phyloP scores from a whole-genome alignment of 202 grass and related monocot species.

The Tripidium arundinaceum region DNA sequence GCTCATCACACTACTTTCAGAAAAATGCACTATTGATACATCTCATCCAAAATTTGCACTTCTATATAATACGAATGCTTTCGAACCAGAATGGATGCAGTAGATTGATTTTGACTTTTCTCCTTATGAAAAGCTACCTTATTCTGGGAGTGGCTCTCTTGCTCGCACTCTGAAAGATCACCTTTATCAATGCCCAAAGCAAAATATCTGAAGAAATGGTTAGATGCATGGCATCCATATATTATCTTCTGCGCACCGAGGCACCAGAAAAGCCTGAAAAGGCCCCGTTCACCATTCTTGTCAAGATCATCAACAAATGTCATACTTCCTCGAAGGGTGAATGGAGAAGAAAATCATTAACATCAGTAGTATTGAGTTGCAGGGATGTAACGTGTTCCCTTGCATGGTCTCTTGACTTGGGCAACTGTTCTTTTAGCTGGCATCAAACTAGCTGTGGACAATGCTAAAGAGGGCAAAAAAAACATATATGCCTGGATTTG shows the following conservation, averaged over 20 bases:
- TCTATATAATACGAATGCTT: neutral
- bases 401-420: neutral
- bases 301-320: conserved; percentile 77
- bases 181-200: conserved; percentile 81
- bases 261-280: conserved; percentile 53
- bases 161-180: conserved; percentile 89
- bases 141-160: conserved; percentile 61
- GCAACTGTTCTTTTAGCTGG: neutral
- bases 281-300: conserved; percentile 56
- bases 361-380: neutral
- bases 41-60: neutral
- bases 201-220: conserved; percentile 99
- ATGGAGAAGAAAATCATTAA: neutral
- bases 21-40: neutral
- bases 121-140: conserved; percentile 58
- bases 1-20: neutral
- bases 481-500: neutral
- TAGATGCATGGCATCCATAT: conserved; percentile 89
- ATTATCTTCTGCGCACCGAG: conserved; percentile 53
- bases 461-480: neutral
- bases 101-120: conserved; percentile 30
- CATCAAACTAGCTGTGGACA: neutral
- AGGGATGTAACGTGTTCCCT: neutral
- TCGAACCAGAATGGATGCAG: neutral
- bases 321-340: conserved; percentile 49